These are phyloP conservation scores for Candida dajiaensis DNA, from an alignment of 805 yeast genomes.

Conservation along the genomic window DNA sequence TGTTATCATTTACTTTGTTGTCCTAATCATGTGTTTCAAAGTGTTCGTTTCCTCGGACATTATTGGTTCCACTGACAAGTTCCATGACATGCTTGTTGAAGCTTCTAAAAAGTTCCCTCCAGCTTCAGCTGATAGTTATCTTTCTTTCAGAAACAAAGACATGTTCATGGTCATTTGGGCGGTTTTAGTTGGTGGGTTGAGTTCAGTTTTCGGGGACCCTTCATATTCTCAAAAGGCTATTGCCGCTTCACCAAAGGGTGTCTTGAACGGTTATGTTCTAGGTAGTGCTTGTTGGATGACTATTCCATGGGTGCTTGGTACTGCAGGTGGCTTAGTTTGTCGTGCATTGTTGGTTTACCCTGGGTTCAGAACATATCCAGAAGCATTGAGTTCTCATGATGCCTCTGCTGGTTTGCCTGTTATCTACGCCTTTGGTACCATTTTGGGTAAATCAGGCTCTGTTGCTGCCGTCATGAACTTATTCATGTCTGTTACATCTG, in stretches of 20 bases:
- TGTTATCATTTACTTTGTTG: constrained; percentile 35
- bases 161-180: constrained; percentile 27
- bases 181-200: constrained; percentile 27
- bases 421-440: constrained; percentile 39
- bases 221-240: constrained; percentile 37
- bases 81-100: constrained; percentile 36
- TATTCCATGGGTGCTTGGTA: constrained; percentile 32
- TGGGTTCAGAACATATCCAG: constrained; percentile 36
- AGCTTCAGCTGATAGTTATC: constrained; percentile 26
- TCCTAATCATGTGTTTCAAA: constrained; percentile 29
- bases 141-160: constrained; percentile 27
- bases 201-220: constrained; percentile 32
- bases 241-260: constrained; percentile 32
- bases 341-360: constrained; percentile 29
- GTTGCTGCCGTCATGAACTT: constrained; percentile 34
- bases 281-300: constrained; percentile 35
- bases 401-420: constrained; percentile 36
- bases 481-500: constrained; percentile 39
- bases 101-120: constrained; percentile 28
- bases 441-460: constrained; percentile 37
- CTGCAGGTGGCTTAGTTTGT: constrained; percentile 32
- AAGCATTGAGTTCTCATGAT: constrained; percentile 29
- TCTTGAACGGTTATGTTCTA: constrained; percentile 29
- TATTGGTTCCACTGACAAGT: constrained; percentile 39
- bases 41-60: constrained; percentile 31